Evolutionary conservation across 2,329 filamentous ascomycete genomes (phyloP), one percentile per base, ranked within the genome.

Genomic region (Pleoardoris graminearum): DNA sequence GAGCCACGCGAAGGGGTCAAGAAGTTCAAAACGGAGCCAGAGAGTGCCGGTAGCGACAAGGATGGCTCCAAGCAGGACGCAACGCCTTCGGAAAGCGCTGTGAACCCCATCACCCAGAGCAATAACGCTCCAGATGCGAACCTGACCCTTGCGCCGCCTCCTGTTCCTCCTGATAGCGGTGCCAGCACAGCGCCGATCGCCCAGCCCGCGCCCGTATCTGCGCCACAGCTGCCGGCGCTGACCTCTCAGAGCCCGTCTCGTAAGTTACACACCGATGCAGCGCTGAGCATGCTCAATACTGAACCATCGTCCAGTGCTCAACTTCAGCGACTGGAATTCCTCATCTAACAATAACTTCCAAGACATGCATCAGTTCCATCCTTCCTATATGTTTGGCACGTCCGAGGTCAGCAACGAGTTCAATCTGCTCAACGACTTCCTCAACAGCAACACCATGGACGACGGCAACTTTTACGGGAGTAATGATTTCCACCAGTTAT

Each of bases 331-430:
- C 70, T 93, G 90, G 87, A 75, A 71, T 61, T 81, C 91, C 57
- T 79, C 79, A 45, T 84, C 86, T 54, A 89, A 91, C 68, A 94
- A 87, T 71, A 89, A 90, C 69, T 94, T 90, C 74, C 88, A 95
- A 79, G 91, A 97, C 75, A 94, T 97, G 87, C 91, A 94, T 77
- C 90, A 86, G 71, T 91, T 92, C 69, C 91, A 97, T 76, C 89
- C 90, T 53, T 94, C 90, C 69, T 97, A 94, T 79, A 92, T 96
- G 88, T 95, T 97, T 77, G 88, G 88, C 71, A 85, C 86, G n/a
- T 90, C 91, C 58, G 94, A 99, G 76, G 90, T 97, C 64, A 92
- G 89, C 55, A 94, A 94, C 76, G 94, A 99, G 79, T 97, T 96
- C 74, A 96, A 97, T 71, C 79, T 97, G 46, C 85, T 99, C 69